Evolutionary conservation across 2,329 filamentous ascomycete species (phyloP), one percentile per base, ranked within the genome.

Genomic region (Alternaria ventricosa): DNA sequence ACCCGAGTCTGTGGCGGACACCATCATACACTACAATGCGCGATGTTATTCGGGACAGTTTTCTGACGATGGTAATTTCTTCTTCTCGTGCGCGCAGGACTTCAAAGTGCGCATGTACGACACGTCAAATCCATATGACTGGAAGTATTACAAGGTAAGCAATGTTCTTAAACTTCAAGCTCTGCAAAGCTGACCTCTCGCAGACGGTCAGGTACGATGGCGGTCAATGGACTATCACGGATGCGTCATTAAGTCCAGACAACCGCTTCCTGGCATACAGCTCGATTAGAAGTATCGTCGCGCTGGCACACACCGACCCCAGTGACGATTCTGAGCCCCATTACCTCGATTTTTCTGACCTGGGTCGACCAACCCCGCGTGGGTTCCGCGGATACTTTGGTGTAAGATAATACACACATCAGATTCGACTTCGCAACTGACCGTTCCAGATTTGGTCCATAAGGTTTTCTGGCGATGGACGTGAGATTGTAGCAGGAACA

Each of bases 51-150:
- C 93, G 4, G 96, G 96, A 1, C 95, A 98, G 77, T 99, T 98
- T 78, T 97, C 93, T 0, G 92, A 96, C 68, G 96, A 99, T 72
- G 96, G 96, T 25, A 97, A 97, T 79, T 98, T 98, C 83, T 98
- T 97, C 83, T 98, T 95, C 77, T 90, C 91, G 6, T 96, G 92
- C 74, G 92, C 91, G 10, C 93, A 97, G 79, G 94, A 98, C 80
- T 97, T 97, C 82, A 91, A 89, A 71, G 94, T 99, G 10, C 91
- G 94, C 57, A 94, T 99, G 92, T 99, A 98, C 80, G 95, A 98
- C 79, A 98, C 96, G 0, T 94, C 92, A 2, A 97, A 97, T 71
- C 94, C 95, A 0, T 97, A 96, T 80, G 88, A 94, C 68, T 99
- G 96, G 96, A 91, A 91, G 77, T 94, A 97, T 79, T 97, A 97